Percentiles rank a stretch among this genome's conserved stretches.
These are phyloP conservation scores for Fusarium phyllophilum DNA, from an alignment of 2,329 filamentous ascomycete genomes.

Conservation along the genomic window DNA sequence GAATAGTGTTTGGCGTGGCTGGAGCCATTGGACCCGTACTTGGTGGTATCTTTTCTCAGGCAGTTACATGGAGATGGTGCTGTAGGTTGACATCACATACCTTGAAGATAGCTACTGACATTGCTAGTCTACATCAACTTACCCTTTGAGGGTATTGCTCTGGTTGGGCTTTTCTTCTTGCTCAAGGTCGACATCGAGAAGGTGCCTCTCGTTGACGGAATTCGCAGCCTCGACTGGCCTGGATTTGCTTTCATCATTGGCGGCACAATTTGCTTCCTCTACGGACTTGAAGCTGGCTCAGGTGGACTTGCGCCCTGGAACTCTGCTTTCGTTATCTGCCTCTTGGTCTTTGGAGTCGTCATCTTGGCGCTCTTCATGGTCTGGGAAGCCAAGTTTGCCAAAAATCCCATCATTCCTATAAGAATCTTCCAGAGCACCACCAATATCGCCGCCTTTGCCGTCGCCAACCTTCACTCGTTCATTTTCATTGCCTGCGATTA, in stretches of 20 bases:
- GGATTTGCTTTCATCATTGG: slow-evolving; percentile 71
- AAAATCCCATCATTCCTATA: slow-evolving; percentile 81
- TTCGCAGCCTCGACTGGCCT: slow-evolving; percentile 70
- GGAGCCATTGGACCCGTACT: slow-evolving; percentile 72
- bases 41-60: slow-evolving; percentile 72
- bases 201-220: slow-evolving; percentile 68
- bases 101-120: neutral
- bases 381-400: slow-evolving; percentile 77
- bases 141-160: slow-evolving; percentile 56
- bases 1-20: slow-evolving; percentile 70
- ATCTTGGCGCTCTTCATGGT: slow-evolving; percentile 73
- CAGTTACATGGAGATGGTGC: slow-evolving; percentile 73
- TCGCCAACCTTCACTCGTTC: slow-evolving; percentile 78
- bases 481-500: slow-evolving; percentile 82
- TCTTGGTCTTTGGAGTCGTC: slow-evolving; percentile 77
- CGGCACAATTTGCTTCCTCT: slow-evolving; percentile 86
- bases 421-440: slow-evolving; percentile 73
- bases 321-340: slow-evolving; percentile 77
- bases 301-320: slow-evolving; percentile 79
- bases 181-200: slow-evolving; percentile 75
- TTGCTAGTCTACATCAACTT: slow-evolving; percentile 67
- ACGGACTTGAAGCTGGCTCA: slow-evolving; percentile 82
- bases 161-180: slow-evolving; percentile 65
- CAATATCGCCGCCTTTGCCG: slow-evolving; percentile 71
- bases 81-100: slow-evolving; percentile 40